Conservation (phyloP, 1,139 yeast species). For the Kodamaea plutei region DNA sequence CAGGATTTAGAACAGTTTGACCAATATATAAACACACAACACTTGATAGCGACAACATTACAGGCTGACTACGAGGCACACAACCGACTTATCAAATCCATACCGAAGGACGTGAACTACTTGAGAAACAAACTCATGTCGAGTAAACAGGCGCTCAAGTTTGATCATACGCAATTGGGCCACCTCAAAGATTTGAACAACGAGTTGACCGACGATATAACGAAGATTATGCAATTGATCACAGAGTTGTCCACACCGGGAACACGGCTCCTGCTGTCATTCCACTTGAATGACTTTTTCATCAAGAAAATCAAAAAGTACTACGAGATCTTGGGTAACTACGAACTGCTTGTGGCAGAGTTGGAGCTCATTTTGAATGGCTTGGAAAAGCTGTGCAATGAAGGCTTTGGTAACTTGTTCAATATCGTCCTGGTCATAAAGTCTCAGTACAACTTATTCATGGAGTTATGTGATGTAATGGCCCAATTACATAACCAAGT, state of each 20-base stretch:
- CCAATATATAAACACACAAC: conserved; percentile 78
- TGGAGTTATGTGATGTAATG: conserved; percentile 86
- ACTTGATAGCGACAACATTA: conserved; percentile 74
- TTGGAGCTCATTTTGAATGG: conserved; percentile 49
- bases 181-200: conserved; percentile 40
- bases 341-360: conserved; percentile 73
- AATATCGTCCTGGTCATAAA: conserved; percentile 63
- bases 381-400: conserved; percentile 42
- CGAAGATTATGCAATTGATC: conserved; percentile 61
- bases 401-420: conserved; percentile 51
- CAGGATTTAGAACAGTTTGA: conserved; percentile 76
- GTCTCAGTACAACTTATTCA: conserved; percentile 79
- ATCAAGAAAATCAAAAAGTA: conserved; percentile 62
- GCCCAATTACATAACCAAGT: conserved; percentile 86
- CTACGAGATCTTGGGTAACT: conserved; percentile 59
- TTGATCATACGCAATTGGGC: conserved; percentile 34
- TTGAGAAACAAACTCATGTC: conserved; percentile 59
- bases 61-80: conserved; percentile 63
- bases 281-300: conserved; percentile 45
- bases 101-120: conserved; percentile 81
- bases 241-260: conserved; percentile 68
- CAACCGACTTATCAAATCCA: conserved; percentile 65
- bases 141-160: conserved; percentile 62
- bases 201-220: conserved; percentile 67
- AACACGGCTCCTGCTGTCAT: conserved; percentile 55